These are phyloP conservation scores for Cnidoscolus chayamansa DNA, from an alignment of 441 rosid species.

Conservation along the genomic window DNA sequence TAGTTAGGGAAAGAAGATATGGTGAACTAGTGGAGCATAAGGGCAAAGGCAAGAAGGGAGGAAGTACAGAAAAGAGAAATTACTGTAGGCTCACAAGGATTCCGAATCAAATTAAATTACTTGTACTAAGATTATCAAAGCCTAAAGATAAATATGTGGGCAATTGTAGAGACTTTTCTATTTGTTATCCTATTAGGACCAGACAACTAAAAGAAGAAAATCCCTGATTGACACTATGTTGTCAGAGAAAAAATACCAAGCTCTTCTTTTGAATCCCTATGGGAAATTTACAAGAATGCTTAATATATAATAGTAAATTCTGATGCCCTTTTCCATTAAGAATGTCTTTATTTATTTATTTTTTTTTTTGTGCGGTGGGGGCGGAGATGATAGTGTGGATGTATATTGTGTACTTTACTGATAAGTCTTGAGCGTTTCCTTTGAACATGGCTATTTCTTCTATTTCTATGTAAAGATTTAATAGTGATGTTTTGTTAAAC, in stretches of 20 bases:
- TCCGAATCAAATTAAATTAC: not conserved
- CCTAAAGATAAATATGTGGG: not conserved
- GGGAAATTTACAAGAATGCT: not conserved
- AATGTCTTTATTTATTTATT: not conserved
- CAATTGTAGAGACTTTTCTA: not conserved
- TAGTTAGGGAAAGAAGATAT: not conserved
- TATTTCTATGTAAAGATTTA: not conserved
- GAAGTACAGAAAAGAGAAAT: not conserved
- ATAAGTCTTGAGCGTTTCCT: not conserved
- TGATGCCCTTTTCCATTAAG: not conserved
- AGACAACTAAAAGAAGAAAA: not conserved
- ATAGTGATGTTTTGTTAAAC: conserved; percentile 4
- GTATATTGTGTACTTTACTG: not conserved
- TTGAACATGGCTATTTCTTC: not conserved
- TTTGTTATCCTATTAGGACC: not conserved
- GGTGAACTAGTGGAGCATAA: not conserved
- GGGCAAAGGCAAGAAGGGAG: not conserved
- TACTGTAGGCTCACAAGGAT: not conserved
- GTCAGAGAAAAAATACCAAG: not conserved
- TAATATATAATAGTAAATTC: not conserved
- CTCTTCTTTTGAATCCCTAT: no score
- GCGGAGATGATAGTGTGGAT: no score
- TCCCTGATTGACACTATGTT: no score
- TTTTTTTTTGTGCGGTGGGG: not conserved
- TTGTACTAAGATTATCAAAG: no score